Base-by-base conservation (phyloP, 768 basidiomycete species). In the Inosperma sp. region DNA sequence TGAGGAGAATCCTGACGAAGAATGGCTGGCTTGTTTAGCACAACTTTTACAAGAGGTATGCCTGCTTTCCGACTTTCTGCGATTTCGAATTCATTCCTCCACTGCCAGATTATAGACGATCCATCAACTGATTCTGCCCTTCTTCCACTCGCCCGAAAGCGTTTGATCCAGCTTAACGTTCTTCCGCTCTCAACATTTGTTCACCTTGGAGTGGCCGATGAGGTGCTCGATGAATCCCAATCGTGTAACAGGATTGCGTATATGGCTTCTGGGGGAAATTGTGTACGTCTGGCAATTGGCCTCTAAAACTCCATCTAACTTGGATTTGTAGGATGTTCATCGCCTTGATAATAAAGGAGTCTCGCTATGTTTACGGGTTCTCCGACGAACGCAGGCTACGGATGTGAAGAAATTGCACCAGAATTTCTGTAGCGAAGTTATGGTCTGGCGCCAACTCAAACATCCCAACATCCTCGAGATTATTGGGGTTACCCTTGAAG, bases 401-500 rank as follows among this genome's bases (percentile, higher is more conserved):
- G 54, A 61, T 21, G 23, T 58, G 14, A 52, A 56, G 50, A 55
- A 57, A 55, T 52, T 56, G 7, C 29, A 6, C 19, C 27, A 64
- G 65, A 50, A 54, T 10, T 58, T 63, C 49, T 56, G 56, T 17
- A 35, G 56, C 3, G 63, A 66, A 50, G 44, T 63, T 8, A 36
- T 62, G 4, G 34, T 56, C 12, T 66, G 63, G 63, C 53, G 58
- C 21, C 61, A 61, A 27, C 53, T 66, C 7, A 56, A 43, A 5
- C 65, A 66, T 31, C 60, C 57, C 14, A 66, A 64, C 34, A 58
- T 66, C 34, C 53, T 66, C 17, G 60, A 60, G 2, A 59, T 64
- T 26, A 40, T 61, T 12, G 65, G 65, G 3, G 65, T 61, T 10
- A 53, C 48, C 35, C 13, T 37, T 13, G 52, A 50, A 13, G 14